These are phyloP conservation scores for Diaporthe sp. DNA, from an alignment of 2,329 filamentous ascomycete species.

Conservation along the genomic window DNA sequence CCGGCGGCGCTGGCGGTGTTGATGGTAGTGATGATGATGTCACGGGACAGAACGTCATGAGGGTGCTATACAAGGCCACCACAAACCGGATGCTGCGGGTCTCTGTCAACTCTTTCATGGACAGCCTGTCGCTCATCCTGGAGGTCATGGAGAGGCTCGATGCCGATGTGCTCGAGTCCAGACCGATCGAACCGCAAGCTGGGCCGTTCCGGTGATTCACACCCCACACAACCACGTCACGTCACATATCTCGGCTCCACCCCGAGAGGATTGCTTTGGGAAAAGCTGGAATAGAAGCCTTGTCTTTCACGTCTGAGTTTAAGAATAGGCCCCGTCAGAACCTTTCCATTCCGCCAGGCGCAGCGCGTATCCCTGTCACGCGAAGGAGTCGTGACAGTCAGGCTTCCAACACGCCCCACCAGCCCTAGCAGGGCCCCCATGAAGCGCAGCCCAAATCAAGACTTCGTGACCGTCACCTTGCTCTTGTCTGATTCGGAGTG, in stretches of 20 bases:
- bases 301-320: not conserved
- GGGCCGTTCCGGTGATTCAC: constrained; percentile 36
- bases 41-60: constrained; percentile 65
- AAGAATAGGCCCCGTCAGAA: constrained; percentile 32
- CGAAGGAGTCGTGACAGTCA: constrained; percentile 26
- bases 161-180: constrained; percentile 77
- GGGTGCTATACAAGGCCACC: constrained; percentile 85
- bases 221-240: constrained; percentile 17
- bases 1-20: not conserved
- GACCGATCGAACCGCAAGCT: constrained; percentile 33
- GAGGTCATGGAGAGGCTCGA: constrained; percentile 94
- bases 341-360: constrained; percentile 23
- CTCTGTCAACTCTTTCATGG: constrained; percentile 96
- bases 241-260: constrained; percentile 13
- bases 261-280: not conserved
- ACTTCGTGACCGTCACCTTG: constrained; percentile 49
- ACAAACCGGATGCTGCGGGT: constrained; percentile 98
- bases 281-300: constrained; percentile 24
- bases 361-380: constrained; percentile 30
- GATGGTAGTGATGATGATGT: not conserved
- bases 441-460: constrained; percentile 25
- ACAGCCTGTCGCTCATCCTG: constrained; percentile 85
- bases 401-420: not conserved
- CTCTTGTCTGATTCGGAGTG: constrained; percentile 49
- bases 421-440: constrained; percentile 23